phyloP scores from a whole-genome alignment of 192 early-diverging fungal species.

The Umbelopsis sp. region DNA sequence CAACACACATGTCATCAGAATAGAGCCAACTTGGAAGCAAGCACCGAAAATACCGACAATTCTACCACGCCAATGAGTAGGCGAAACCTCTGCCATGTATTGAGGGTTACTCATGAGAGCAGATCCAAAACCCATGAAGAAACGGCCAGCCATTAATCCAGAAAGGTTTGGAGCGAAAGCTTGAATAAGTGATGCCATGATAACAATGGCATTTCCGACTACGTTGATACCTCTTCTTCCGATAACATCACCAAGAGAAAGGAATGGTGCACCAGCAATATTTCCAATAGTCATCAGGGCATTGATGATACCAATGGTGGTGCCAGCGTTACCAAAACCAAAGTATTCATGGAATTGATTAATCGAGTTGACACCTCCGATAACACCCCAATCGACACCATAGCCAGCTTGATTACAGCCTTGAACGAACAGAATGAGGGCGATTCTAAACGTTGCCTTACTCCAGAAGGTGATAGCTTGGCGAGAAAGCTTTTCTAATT shows the following conservation, averaged over 20 bases:
- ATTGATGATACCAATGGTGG: background rate
- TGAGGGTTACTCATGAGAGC: background rate
- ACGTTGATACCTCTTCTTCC: background rate
- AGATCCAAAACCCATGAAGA: background rate
- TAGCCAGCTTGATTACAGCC: background rate
- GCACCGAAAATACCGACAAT: background rate
- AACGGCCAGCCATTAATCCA: background rate
- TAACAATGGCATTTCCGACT: background rate
- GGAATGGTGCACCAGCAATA: constrained; percentile 1
- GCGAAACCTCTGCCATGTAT: background rate
- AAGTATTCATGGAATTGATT: background rate
- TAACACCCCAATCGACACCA: background rate
- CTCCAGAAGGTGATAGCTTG: background rate
- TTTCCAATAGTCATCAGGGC: background rate
- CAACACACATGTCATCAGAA: background rate
- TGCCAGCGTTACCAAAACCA: background rate
- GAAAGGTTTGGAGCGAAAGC: background rate
- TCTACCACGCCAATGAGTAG: background rate
- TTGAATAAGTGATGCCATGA: background rate
- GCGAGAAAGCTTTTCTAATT: background rate
- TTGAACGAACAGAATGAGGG: background rate
- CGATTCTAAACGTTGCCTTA: background rate
- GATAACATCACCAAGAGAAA: background rate
- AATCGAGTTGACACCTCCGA: background rate
- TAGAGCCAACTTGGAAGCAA: background rate